Percentiles rank a stretch among this genome's conserved stretches.
Conservation (phyloP, 2,329 filamentous ascomycete species). For the Xylaria polymorpha region DNA sequence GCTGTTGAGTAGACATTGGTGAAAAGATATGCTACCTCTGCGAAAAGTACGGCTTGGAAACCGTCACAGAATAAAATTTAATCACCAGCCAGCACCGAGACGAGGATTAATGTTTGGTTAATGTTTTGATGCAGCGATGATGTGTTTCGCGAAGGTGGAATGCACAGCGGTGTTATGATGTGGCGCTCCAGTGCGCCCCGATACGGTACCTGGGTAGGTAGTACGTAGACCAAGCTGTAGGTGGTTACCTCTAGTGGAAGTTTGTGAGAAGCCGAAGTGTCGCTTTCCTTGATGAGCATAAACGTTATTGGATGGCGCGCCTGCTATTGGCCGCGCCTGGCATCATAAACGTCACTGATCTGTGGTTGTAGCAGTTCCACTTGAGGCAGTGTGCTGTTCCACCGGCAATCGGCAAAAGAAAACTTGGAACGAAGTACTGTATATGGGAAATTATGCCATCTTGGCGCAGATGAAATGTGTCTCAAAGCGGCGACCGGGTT, state of each 20-base stretch:
- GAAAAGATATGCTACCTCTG: not conserved
- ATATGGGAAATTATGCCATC: constrained; percentile 23
- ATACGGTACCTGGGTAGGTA: not conserved
- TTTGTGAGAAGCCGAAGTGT: constrained; percentile 24
- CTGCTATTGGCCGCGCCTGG: constrained; percentile 26
- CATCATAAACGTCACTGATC: constrained; percentile 34
- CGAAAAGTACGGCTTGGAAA: constrained; percentile 2
- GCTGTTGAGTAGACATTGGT: constrained; percentile 34
- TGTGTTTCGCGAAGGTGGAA: constrained; percentile 33
- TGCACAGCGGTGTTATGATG: constrained; percentile 20
- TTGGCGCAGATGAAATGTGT: constrained; percentile 17
- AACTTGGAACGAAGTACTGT: too few relatives aligned
- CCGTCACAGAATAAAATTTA: not conserved
- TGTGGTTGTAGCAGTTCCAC: constrained; percentile 11
- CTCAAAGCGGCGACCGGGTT: constrained; percentile 11
- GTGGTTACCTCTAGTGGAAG: constrained; percentile 4
- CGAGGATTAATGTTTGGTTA: constrained; percentile 4
- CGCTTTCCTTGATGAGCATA: constrained; percentile 21
- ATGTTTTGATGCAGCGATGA: constrained; percentile 30
- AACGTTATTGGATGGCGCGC: constrained; percentile 25
- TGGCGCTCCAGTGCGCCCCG: constrained; percentile 15
- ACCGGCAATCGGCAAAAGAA: constrained; percentile 22
- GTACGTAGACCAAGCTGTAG: not conserved
- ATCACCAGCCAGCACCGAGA: constrained; percentile 2
- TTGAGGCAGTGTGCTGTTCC: not conserved